Base-by-base conservation (phyloP, 164 flowering plant species). In the Sedum album region DNA sequence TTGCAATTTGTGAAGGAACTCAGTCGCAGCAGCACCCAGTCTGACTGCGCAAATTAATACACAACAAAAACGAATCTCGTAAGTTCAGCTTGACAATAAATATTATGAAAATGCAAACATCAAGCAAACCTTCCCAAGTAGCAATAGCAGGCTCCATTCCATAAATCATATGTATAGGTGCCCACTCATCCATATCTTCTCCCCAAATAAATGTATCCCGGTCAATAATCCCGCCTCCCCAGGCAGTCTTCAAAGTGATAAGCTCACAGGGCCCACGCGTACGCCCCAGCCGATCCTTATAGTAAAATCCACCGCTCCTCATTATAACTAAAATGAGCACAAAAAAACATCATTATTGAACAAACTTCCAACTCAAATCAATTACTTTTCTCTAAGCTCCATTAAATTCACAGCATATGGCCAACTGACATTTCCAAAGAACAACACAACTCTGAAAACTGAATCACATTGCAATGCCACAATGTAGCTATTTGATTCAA, bases 201-300 rank as follows among this genome's bases (percentile, higher is more conserved):
- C n/a, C n/a, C n/a, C n/a, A n/a, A n/a, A n/a, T n/a, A n/a, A n/a
- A n/a, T n/a, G n/a, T n/a, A n/a, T n/a, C n/a, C n/a, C n/a, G n/a
- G n/a, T 93, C 97, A 76, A 93, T 93, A 36, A 93, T 86, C 51
- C 98, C 98, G 65, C 72, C 89, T 68, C 86, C 96, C 93, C 96
- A 93, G 14, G 98, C 96, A 60, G 97, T 87, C 74, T 88, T 93
- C 6, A 93, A 92, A 31, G 78, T 78, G 31, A 93, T 86, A 38
- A 93, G 75, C 76, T 90, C 90, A 73, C 73, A 80, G 0, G 98
- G 98, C 51, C 98, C 98, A 62, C 98, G 78, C 17, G 96, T 84
- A n/a, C 97, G 91, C 23, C 98, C 98, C 73, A 93, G 70, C 0
- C 98, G 92, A 73, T 93, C 98, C 77, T 93, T 93, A 67, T 93